Conservation (phyloP, 768 basidiomycete genomes). For the Phylloporus scabripes region DNA sequence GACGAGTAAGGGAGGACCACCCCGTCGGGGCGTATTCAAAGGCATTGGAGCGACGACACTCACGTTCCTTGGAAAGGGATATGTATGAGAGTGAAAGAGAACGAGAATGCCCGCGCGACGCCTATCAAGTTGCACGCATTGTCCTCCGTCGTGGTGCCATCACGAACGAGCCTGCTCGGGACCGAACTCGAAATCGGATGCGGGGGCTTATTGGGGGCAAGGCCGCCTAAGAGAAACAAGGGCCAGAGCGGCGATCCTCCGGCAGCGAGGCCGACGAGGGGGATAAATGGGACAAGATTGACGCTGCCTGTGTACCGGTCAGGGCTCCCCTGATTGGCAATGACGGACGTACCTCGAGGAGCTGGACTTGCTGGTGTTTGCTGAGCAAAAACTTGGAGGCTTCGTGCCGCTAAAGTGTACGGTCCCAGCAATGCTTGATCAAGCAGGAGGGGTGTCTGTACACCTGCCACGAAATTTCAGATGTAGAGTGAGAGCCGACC, state of each 20-base stretch:
- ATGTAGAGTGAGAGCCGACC: too few species aligned
- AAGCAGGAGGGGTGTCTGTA: slow-evolving; percentile 92
- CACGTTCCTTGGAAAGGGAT: too few species aligned
- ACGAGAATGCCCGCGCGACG: background rate
- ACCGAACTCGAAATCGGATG: slow-evolving; percentile 49
- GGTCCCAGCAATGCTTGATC: slow-evolving; percentile 98
- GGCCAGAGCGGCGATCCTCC: slow-evolving; percentile 92
- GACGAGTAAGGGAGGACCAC: slow-evolving; percentile 57
- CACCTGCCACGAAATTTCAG: slow-evolving; percentile 40
- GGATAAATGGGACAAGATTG: slow-evolving; percentile 86
- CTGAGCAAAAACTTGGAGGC: slow-evolving; percentile 84
- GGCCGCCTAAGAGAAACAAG: slow-evolving; percentile 68
- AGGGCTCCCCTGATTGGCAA: too few species aligned
- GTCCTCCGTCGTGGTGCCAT: too few species aligned
- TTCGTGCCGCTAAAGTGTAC: slow-evolving; percentile 95
- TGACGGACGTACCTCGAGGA: slow-evolving; percentile 64
- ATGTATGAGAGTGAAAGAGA: background rate
- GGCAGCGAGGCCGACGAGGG: slow-evolving; percentile 71
- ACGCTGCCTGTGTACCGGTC: slow-evolving; percentile 62
- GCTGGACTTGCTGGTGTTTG: slow-evolving; percentile 96
- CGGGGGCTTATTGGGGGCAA: slow-evolving; percentile 40
- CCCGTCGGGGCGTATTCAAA: slow-evolving; percentile 29
- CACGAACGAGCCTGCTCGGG: too few species aligned
- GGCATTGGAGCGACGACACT: slow-evolving; percentile 11
- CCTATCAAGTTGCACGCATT: too few species aligned